Evolutionary conservation across 2,329 filamentous ascomycete genomes (phyloP).

Genomic region (Madurella mycetomatis): DNA sequence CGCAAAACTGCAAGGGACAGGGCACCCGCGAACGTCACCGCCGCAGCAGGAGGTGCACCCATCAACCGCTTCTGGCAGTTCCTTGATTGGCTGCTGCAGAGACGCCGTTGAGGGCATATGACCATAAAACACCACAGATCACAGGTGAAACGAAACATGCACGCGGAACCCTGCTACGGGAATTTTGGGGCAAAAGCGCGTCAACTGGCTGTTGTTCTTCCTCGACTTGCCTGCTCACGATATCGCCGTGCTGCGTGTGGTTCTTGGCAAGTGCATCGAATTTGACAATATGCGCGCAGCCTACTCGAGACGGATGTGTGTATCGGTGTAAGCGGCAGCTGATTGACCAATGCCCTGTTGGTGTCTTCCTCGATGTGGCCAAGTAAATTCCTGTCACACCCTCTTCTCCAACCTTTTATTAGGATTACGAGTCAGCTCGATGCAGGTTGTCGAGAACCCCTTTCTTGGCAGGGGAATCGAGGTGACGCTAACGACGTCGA

Average conservation of each 20-base stretch:
- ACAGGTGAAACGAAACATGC: slow-evolving; percentile 21
- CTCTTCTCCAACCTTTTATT: neutral
- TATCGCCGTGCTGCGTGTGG: too few relatives aligned
- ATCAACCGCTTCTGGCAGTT: neutral
- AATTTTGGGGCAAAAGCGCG: neutral
- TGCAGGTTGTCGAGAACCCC: neutral
- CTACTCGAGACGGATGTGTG: neutral
- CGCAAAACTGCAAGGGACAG: slow-evolving; percentile 26
- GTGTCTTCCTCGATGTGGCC: neutral
- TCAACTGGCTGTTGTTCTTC: neutral
- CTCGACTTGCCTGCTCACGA: too few relatives aligned
- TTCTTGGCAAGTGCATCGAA: neutral
- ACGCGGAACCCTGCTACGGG: slow-evolving; percentile 2
- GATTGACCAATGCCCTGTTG: neutral
- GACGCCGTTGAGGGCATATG: slow-evolving; percentile 1
- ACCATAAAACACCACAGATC: slow-evolving; percentile 14
- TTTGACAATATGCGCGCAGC: neutral
- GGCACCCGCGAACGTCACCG: slow-evolving; percentile 6
- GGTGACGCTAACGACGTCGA: too few relatives aligned
- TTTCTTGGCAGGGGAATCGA: neutral
- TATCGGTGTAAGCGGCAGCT: neutral
- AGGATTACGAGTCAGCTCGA: neutral
- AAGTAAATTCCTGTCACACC: slow-evolving; percentile 1
- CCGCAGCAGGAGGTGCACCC: neutral
- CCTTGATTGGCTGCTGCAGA: slow-evolving; percentile 9